Percentiles rank a stretch among this genome's conserved stretches.
These are phyloP conservation scores for Parasitella parasitica DNA, from an alignment of 371 early-diverging fungal species.

Conservation along the genomic window DNA sequence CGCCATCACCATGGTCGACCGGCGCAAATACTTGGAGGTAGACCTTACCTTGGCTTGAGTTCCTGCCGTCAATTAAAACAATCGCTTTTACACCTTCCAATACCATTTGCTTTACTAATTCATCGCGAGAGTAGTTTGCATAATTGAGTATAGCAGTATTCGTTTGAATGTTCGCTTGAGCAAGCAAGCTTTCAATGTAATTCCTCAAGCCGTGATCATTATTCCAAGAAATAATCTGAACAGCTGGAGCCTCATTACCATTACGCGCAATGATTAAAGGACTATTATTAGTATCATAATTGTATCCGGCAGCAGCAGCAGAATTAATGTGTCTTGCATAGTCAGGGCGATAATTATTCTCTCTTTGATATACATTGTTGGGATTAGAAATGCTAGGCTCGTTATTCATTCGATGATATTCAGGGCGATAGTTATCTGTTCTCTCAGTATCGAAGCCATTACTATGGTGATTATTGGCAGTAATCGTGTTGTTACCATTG, in stretches of 20 bases:
- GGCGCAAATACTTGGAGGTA: conserved; percentile 28
- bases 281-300: not conserved
- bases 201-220: conserved; percentile 1
- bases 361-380: not conserved
- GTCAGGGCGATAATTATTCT: not conserved
- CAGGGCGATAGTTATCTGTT: not conserved
- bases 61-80: conserved; percentile 16
- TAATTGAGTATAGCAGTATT: conserved; percentile 10
- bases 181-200: conserved; percentile 17
- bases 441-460: not conserved
- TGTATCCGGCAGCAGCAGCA: not conserved
- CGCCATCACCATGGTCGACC: conserved; percentile 12
- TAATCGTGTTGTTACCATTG: not conserved
- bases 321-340: not conserved
- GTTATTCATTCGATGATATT: not conserved
- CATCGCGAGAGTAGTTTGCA: conserved; percentile 5
- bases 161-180: conserved; percentile 10
- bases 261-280: conserved; percentile 1
- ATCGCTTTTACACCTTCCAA: conserved; percentile 32
- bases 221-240: conserved; percentile 27
- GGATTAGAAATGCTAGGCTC: not conserved
- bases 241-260: conserved; percentile 13
- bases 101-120: conserved; percentile 23
- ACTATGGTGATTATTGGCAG: not conserved
- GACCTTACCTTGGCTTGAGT: conserved; percentile 10